phyloP scores from a whole-genome alignment of 805 yeast species.

The Kazachstania psychrophila region DNA sequence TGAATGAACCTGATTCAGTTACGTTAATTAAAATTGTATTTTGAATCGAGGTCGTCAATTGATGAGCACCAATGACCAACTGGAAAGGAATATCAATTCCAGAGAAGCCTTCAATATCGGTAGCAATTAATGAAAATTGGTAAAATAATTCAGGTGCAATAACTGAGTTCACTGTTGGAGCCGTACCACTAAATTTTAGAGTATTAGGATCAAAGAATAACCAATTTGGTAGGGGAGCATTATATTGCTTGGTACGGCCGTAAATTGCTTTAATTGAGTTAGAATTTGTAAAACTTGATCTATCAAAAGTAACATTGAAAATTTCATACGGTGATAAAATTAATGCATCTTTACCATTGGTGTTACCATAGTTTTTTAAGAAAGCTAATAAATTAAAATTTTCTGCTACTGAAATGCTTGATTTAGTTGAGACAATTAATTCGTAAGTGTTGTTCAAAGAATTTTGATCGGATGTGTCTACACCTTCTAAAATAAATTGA shows the following conservation, averaged over 20 bases:
- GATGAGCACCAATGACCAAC: conserved; percentile 82
- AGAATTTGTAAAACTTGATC: conserved; percentile 48
- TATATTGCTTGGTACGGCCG: conserved; percentile 63
- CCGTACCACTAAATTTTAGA: conserved; percentile 72
- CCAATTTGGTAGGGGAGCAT: conserved; percentile 91
- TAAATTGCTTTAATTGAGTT: conserved; percentile 44
- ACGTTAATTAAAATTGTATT: conserved; percentile 54
- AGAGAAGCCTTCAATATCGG: conserved; percentile 67
- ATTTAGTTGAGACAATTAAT: conserved; percentile 49
- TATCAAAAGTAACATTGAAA: conserved; percentile 57
- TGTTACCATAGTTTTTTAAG: conserved; percentile 55
- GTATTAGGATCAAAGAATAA: conserved; percentile 52
- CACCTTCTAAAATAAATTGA: conserved; percentile 50
- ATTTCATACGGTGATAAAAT: conserved; percentile 61
- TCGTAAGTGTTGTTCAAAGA: conserved; percentile 41
- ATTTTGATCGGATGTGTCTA: conserved; percentile 45
- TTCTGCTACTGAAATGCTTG: conserved; percentile 40
- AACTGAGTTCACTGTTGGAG: conserved; percentile 76
- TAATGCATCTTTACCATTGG: conserved; percentile 68
- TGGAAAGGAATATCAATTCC: conserved; percentile 63
- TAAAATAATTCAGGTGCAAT: conserved; percentile 81
- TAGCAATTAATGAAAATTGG: conserved; percentile 63
- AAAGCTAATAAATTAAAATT: conserved; percentile 35
- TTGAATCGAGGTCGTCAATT: conserved; percentile 56
- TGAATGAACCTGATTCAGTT: conserved; percentile 48